Evolutionary conservation across 169 alveolate genomes (phyloP), one percentile per base, ranked within the genome.

Genomic region (Cryptosporidium baileyi): DNA sequence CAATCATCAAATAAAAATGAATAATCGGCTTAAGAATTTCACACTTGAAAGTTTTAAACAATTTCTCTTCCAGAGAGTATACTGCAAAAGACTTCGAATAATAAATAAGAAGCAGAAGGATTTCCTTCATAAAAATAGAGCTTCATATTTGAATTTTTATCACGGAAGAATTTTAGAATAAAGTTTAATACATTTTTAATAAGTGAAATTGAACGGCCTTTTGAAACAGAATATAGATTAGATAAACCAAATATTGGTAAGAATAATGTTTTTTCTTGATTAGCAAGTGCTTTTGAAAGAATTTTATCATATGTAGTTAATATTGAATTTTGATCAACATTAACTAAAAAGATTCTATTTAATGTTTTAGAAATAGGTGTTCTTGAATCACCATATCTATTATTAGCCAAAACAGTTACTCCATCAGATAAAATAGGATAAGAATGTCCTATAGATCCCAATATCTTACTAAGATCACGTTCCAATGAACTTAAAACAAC

Each of bases 51-150:
- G 11, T 17, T 17, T 57, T 57, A 57, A 57, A 57, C 24, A 17
- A 19, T 13, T 57, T 24, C 43, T 57, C 74, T 74, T 8, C 85
- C 85, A 24, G 85, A 74, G 11, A 74, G 61, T 8, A 74, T 43
- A 52, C 36, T 36, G 2, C 49, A 0, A 15, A 74, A 28, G 4
- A n/a, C 3, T 22, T 57, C 67, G 2, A 54, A 40, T 52, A 41
- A 3, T 8, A 52, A 0, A 15, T 36, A 19, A 1, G 85, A 51
- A n/a, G 52, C 9, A 9, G 2, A n/a, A 13, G 57, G 24, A 51
- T 74, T n/a, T 40, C 32, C 60, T 54, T 74, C 85, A 57, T 54
- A 54, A 26, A 74, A 4, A 4, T 52, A 1, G 19, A 74, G 26
- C 67, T 74, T 74, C 43, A 74, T 24, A 9, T 0, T 0, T 2